Percentiles rank a stretch among this genome's conserved stretches.
These are phyloP conservation scores for Pseudoneurospora amorphoporcata DNA, from an alignment of 495 filamentous ascomycete species.

Conservation along the genomic window DNA sequence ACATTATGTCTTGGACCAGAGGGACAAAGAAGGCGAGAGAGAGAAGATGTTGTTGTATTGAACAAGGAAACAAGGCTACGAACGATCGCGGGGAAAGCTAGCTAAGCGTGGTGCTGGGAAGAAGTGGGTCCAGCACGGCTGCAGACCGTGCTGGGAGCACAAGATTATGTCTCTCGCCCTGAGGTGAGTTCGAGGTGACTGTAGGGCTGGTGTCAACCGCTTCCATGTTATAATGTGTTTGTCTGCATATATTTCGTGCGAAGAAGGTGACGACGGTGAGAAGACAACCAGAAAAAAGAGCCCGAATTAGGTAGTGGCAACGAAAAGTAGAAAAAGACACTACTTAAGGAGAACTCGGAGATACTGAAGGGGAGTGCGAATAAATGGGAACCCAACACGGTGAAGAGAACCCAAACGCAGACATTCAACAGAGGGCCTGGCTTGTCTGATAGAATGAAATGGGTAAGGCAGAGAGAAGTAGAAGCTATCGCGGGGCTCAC, in stretches of 20 bases:
- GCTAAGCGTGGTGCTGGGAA: too few species aligned
- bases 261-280: not conserved
- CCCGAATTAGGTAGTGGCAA: not conserved
- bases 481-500: not conserved
- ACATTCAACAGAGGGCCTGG: not conserved
- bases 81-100: too few species aligned
- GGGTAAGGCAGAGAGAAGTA: not conserved
- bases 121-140: too few species aligned
- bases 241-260: not conserved
- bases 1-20: too few species aligned
- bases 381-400: too few species aligned
- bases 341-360: too few species aligned
- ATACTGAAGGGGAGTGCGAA: too few species aligned
- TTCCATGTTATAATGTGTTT: not conserved
- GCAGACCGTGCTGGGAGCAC: too few species aligned
- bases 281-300: not conserved
- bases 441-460: not conserved
- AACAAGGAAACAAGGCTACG: too few species aligned
- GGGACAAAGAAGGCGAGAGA: too few species aligned
- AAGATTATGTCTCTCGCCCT: not conserved
- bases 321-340: too few species aligned
- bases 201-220: not conserved
- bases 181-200: not conserved
- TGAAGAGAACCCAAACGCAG: not conserved
- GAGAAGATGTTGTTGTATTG: too few species aligned